Evolutionary conservation across 2,329 filamentous ascomycete genomes (phyloP), one percentile per base, ranked within the genome.

Genomic region (Juglanconis sp.): DNA sequence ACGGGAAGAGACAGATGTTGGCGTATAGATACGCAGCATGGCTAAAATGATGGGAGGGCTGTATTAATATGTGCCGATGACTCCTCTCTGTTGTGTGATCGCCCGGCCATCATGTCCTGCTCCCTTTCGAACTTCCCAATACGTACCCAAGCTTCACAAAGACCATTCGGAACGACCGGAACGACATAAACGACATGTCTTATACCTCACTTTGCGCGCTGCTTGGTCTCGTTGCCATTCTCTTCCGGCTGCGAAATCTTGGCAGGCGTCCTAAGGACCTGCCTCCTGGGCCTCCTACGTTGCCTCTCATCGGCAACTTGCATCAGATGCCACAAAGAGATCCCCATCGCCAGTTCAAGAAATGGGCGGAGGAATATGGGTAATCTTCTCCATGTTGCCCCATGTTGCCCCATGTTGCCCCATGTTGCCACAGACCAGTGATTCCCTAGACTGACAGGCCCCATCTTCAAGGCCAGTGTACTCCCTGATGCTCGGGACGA

Each of bases 291-390:
- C 81, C 81, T 5, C 79, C 79, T 1, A 81, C 80, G 0, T 38
- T 82, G 1, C 81, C 81, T 0, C 58, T 84, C 1, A 67, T 84
- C 6, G 81, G 81, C 5, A 84, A 84, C 50, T 65, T 84, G 1
- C 80, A 82, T 64, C 75, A 75, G 61, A 79, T 83, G 66, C 80
- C 79, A 0, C 70, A 68, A 3, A 53, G 71, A 5, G 69, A 79
- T 32, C 67, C 67, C 0, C 77, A 82, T 57, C 63, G 79, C 0
- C 77, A 82, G 56, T 82, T 82, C 56, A 68, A 79, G 42, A 77
- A 80, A 66, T 84, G 82, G 82, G 79, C 81, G 0, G 64, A 76
- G 5, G 72, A 82, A 65, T 84, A 84, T 48, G 71, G 62, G 62
- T 64, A 55, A 47, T 49, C 35, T n/a, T 8, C 46, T 7, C 17